Base-by-base conservation (phyloP, 2,329 filamentous ascomycete genomes). In the Xylaria sp. region DNA sequence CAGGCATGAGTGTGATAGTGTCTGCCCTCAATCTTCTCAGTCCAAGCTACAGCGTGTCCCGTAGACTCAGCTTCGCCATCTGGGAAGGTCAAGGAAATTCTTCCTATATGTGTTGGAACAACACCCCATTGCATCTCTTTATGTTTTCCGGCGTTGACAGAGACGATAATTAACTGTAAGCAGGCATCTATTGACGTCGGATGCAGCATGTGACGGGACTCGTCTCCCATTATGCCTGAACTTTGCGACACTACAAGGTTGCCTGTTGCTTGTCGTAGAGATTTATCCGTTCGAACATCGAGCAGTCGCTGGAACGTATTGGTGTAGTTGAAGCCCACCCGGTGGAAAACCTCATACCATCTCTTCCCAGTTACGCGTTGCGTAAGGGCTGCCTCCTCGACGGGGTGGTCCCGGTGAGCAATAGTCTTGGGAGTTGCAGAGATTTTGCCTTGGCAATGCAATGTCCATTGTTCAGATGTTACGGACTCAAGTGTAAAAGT, bases 151-250 rank as follows among this genome's bases (percentile, higher is more conserved):
- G 62, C 37, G 23, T 74, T 69, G 37, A 71, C 42, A 47, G 69
- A 62, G 27, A 66, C 55, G 50, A 76, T 72, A n/a, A 71, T 61
- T 10, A 72, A 42, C 32, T 77, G 75, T 2, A 77, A 60, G 44
- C 69, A 70, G 29, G 69, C 69, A 57, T 81, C 79, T 32, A 81
- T 71, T 54, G 77, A 77, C 3, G 74, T 71, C 0, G 80, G 79
- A 53, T 81, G 79, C 35, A 81, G 68, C 25, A 76, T 69, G 29
- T 79, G 73, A 0, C 75, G 72, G 9, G 74, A 76, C 63, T 70
- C 68, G 16, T 62, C 70, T 23, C 23, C 18, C 63, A 68, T 71
- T 9, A 55, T 13, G 6, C 62, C 66, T n/a, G 59, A 68, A 13
- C 25, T 55, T 16, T 65, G 25, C 12, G 48, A 27, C 6, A 72